Evolutionary conservation across 225 moss, liverwort and hornwort species (phyloP), one percentile per base, ranked within the genome.

Genomic region (Lunularia cruciata): DNA sequence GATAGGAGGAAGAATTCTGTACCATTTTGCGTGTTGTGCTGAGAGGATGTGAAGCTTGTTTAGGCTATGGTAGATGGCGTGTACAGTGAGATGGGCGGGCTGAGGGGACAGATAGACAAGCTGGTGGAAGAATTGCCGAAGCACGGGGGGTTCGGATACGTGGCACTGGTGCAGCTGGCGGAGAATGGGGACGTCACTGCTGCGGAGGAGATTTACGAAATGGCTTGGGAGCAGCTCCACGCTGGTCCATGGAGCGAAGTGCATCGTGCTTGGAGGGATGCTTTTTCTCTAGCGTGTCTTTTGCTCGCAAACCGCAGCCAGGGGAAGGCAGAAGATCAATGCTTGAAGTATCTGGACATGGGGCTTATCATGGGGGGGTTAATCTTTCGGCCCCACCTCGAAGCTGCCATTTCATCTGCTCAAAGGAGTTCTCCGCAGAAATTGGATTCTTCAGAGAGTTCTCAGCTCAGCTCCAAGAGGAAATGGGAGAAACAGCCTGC

Each of bases 211-310:
- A 89, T 92, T 8, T 88, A 98, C 63, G 92, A 98, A 39, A 76
- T 98, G 80, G 92, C 96, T 14, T 98, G 96, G 96, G 96, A 98
- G 87, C 90, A 98, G 76, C 84, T 98, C 47, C 92, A 98, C 73
- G 68, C 82, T 10, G 96, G 90, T 6, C 87, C 96, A 0, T 91
- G 96, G 92, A 87, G 88, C 52, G 82, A 54, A 48, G 92, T 92
- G 53, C 76, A 84, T 64, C 31, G 78, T 7, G 87, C 90, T 33
- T 98, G 96, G 96, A 86, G 89, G 57, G 92, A 98, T 78, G 96
- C 96, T 10, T 98, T 89, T 5, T 77, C 96, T 27, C 82, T 98
- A 38, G 85, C 90, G 38, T 90, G 92, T 75, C 78, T 92, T 57
- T 78, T 78, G 62, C 70, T 92, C 71, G 84, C 92, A 33, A 74